Conservation (phyloP, 2,329 filamentous ascomycete species). For the Pyricularia sp. region DNA sequence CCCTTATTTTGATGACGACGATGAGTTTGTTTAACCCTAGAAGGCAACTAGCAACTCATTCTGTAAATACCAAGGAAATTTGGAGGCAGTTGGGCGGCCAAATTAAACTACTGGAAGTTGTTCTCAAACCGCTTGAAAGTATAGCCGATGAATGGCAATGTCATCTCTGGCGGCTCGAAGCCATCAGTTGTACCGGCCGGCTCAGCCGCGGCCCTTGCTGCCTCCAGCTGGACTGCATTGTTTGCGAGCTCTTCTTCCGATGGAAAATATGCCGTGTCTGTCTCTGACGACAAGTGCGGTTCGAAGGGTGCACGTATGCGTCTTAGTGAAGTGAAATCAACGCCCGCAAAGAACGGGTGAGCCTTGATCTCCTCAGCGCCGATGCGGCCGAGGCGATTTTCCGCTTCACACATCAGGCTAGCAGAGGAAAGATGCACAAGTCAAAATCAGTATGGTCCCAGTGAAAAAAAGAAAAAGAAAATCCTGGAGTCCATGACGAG, state of each 20-base stretch:
- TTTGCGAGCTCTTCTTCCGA: conserved; percentile 35
- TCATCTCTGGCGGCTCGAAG: conserved; percentile 10
- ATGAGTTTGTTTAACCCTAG: too few relatives aligned
- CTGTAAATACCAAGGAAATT: not conserved
- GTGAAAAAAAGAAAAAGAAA: not conserved
- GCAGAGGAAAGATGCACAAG: not conserved
- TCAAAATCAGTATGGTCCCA: not conserved
- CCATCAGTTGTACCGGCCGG: conserved; percentile 4
- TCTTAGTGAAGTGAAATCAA: conserved; percentile 59
- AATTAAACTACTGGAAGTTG: conserved; percentile 5
- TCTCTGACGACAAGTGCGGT: conserved; percentile 57
- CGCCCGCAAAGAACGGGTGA: conserved; percentile 66
- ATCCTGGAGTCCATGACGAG: not conserved
- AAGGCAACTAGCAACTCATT: not conserved
- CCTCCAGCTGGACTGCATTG: not conserved
- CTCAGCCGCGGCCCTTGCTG: not conserved
- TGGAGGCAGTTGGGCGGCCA: not conserved
- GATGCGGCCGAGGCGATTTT: conserved; percentile 56
- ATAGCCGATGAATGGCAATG: conserved; percentile 12
- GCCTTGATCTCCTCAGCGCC: conserved; percentile 60
- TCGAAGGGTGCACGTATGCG: conserved; percentile 65
- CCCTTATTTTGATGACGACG: not conserved
- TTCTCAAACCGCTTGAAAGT: conserved; percentile 14
- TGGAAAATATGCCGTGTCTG: conserved; percentile 68
- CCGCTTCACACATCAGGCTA: conserved; percentile 58